A percentile compares a stretch with the other conserved stretches of the same genome.
phyloP scores from a whole-genome alignment of 2,329 filamentous ascomycete genomes.

The Colletotrichum sp. region DNA sequence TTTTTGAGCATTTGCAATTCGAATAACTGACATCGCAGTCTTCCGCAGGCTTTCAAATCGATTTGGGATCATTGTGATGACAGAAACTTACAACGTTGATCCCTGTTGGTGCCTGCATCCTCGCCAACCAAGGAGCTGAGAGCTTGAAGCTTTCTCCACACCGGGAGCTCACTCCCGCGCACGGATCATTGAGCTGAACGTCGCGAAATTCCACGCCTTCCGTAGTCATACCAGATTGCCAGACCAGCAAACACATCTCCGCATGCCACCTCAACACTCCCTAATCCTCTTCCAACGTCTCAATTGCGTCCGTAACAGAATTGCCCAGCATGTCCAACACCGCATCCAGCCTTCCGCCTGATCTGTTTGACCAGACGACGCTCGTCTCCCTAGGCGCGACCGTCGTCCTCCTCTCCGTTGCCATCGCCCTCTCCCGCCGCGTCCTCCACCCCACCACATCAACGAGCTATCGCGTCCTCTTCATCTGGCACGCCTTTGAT shows the following conservation, averaged over 20 bases:
- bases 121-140: neutral
- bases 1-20: no score
- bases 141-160: neutral
- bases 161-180: neutral
- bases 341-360: constrained; percentile 46
- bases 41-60: no score
- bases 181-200: neutral
- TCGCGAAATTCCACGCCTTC: neutral
- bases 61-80: neutral
- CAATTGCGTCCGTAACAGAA: neutral
- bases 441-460: constrained; percentile 55
- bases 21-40: no score
- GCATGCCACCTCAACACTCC: neutral
- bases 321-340: constrained; percentile 21
- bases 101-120: no score
- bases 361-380: constrained; percentile 65
- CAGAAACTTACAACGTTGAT: neutral
- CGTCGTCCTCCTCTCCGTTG: constrained; percentile 54
- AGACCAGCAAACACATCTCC: neutral
- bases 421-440: constrained; percentile 53
- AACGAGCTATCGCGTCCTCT: constrained; percentile 73
- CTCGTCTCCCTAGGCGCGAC: constrained; percentile 63
- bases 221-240: neutral
- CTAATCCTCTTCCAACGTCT: neutral
- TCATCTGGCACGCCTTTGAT: constrained; percentile 95